These are phyloP conservation scores for Cyberlindnera sargentensis DNA, from an alignment of 805 yeast species.

Conservation along the genomic window DNA sequence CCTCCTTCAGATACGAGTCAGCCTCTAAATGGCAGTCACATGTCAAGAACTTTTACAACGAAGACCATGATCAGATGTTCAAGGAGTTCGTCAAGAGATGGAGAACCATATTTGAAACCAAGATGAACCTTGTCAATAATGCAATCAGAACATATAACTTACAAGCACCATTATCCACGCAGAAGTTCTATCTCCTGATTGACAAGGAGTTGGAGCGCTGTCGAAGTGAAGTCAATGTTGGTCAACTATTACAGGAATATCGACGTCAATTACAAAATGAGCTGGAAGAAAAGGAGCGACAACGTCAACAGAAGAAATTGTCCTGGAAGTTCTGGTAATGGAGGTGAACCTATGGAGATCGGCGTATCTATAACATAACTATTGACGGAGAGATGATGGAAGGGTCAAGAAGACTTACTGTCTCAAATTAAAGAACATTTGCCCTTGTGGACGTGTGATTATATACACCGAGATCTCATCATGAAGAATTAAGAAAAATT, in stretches of 20 bases:
- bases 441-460: no score
- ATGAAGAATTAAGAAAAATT: no score
- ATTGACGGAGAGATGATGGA: no score
- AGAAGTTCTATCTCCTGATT: constrained; percentile 41
- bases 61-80: constrained; percentile 9
- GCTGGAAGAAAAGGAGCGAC: not conserved
- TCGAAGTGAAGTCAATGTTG: constrained; percentile 27
- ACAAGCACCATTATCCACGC: constrained; percentile 57
- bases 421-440: no score
- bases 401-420: no score
- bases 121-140: constrained; percentile 38
- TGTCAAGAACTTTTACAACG: constrained; percentile 6
- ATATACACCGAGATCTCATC: no score
- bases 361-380: no score
- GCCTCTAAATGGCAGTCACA: constrained; percentile 32
- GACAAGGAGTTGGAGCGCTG: constrained; percentile 38
- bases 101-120: constrained; percentile 20
- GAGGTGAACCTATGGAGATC: no score
- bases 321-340: no score
- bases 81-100: constrained; percentile 13
- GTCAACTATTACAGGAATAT: constrained; percentile 1
- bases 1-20: constrained; percentile 38
- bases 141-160: constrained; percentile 50
- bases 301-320: no score
- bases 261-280: not conserved